A percentile compares a stretch with the other conserved stretches of the same genome.
These are phyloP conservation scores for Backusella tuberculispora DNA, from an alignment of 192 early-diverging fungal species.

Conservation along the genomic window DNA sequence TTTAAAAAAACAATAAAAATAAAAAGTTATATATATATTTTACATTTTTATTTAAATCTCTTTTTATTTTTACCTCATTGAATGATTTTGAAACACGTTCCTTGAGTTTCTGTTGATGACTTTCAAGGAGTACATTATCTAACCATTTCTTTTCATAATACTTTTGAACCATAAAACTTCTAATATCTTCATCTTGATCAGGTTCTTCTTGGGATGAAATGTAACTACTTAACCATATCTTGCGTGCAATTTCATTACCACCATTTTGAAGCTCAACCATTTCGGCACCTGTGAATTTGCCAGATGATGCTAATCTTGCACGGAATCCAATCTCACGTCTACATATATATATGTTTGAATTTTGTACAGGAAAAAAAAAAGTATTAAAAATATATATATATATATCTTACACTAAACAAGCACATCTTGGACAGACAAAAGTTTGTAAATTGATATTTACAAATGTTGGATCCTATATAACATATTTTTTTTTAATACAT, in stretches of 20 bases:
- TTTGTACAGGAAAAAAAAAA: background rate
- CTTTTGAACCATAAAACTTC: background rate
- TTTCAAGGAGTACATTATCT: slow-evolving; percentile 2
- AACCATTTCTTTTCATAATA: slow-evolving; percentile 7
- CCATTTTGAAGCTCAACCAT: background rate
- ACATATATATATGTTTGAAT: background rate
- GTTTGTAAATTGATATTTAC: slow-evolving; percentile 12
- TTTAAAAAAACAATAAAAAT: too few species aligned
- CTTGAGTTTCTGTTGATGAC: background rate
- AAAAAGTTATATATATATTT: background rate
- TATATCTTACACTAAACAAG: slow-evolving; percentile 4
- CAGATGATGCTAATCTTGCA: background rate
- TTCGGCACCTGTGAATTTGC: background rate
- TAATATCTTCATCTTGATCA: background rate
- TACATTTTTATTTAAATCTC: background rate
- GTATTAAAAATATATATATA: too few species aligned
- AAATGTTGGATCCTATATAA: background rate
- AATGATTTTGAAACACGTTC: slow-evolving; percentile 3
- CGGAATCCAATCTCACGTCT: slow-evolving; percentile 9
- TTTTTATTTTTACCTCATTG: background rate
- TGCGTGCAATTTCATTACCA: background rate
- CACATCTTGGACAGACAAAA: slow-evolving; percentile 1
- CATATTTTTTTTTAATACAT: background rate
- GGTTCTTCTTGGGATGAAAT: background rate
- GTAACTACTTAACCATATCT: slow-evolving; percentile 1